phyloP scores from a whole-genome alignment of 306 rosid genomes.

The Vigna reflexopilosa region DNA sequence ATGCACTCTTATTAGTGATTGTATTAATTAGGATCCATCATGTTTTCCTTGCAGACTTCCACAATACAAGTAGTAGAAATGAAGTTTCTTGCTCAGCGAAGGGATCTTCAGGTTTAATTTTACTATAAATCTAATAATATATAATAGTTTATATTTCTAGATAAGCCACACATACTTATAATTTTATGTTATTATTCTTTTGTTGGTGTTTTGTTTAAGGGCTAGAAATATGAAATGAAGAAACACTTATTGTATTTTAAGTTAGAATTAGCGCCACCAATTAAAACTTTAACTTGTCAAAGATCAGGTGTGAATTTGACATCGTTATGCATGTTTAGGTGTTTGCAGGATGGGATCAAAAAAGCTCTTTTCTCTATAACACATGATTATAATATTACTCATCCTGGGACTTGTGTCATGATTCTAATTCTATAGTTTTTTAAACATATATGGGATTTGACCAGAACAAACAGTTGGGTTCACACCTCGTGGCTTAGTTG shows the following conservation, averaged over 20 bases:
- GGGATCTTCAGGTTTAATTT: conserved; percentile 83
- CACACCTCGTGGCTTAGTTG: background rate
- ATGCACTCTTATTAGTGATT: background rate
- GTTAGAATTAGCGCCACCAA: conserved; percentile 9
- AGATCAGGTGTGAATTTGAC: background rate
- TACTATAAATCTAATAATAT: conserved; percentile 1
- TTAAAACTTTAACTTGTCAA: conserved; percentile 2
- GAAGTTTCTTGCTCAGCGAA: conserved; percentile 98
- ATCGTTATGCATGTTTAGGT: conserved; percentile 19
- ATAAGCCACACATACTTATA: background rate
- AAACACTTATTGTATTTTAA: conserved; percentile 1
- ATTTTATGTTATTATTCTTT: conserved; percentile 6
- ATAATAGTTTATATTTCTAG: background rate
- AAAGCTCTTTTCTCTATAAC: conserved; percentile 2
- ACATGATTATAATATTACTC: conserved; percentile 17
- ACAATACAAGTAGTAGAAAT: conserved; percentile 95
- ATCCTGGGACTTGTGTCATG: conserved; percentile 8
- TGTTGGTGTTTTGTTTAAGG: conserved; percentile 6
- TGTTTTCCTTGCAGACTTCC: conserved; percentile 72
- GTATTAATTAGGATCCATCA: conserved; percentile 13
- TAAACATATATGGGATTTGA: background rate
- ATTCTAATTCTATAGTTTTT: background rate
- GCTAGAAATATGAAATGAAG: background rate
- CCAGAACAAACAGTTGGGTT: conserved; percentile 23
- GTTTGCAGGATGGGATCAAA: background rate